A percentile compares a stretch with the other conserved stretches of the same genome.
These are phyloP conservation scores for Mallotus japonicus DNA, from an alignment of 441 rosid genomes.

Conservation along the genomic window DNA sequence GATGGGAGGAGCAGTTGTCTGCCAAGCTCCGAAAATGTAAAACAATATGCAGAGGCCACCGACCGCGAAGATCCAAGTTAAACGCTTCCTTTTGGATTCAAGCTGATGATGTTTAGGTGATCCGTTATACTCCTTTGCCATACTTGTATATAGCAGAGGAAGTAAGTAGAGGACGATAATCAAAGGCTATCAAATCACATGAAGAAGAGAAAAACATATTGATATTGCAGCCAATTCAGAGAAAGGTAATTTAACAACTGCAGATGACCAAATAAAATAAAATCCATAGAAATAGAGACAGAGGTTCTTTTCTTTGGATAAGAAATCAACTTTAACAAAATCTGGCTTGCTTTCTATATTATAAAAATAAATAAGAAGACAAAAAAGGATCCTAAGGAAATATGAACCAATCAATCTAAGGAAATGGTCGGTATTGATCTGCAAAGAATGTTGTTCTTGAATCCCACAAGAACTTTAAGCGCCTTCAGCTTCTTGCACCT, in stretches of 20 bases:
- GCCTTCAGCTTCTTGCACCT: slow-evolving; percentile 46
- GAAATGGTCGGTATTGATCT: slow-evolving; percentile 44
- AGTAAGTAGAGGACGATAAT: background rate
- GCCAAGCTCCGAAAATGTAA: slow-evolving; percentile 86
- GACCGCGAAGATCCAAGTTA: slow-evolving; percentile 69
- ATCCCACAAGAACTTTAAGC: slow-evolving; percentile 60
- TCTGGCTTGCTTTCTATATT: too few species aligned
- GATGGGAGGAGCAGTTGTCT: slow-evolving; percentile 41
- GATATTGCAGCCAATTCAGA: background rate
- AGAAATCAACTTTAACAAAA: too few species aligned
- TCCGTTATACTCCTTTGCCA: slow-evolving; percentile 67
- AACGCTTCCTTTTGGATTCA: slow-evolving; percentile 62
- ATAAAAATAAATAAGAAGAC: too few species aligned
- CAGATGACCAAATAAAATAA: too few species aligned
- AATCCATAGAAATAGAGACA: too few species aligned
- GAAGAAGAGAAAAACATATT: background rate
- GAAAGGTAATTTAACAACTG: background rate
- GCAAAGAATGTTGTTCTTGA: slow-evolving; percentile 71
- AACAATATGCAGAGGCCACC: slow-evolving; percentile 79
- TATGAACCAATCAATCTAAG: too few species aligned
- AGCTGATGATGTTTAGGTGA: slow-evolving; percentile 58
- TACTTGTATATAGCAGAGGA: slow-evolving; percentile 14
- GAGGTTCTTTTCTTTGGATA: too few species aligned
- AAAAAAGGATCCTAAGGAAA: too few species aligned
- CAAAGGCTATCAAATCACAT: background rate